phyloP scores from a whole-genome alignment of 2,329 filamentous ascomycete genomes.

The Mollisia scopiformis region DNA sequence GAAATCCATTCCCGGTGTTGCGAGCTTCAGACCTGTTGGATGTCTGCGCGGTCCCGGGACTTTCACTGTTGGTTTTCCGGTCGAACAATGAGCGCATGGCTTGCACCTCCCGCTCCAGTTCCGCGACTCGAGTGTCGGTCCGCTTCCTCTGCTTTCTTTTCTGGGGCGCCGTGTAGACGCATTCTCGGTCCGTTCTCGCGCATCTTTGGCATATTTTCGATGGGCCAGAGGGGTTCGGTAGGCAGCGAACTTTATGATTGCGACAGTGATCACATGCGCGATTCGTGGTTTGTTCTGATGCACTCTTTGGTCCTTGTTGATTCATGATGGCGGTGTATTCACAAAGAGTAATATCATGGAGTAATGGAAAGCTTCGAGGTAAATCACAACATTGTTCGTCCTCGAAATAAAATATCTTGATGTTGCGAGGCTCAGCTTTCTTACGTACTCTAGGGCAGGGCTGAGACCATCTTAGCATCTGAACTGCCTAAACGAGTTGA shows the following conservation, averaged over 20 bases:
- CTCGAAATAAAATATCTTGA: neutral
- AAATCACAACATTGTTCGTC: neutral
- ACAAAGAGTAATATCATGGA: neutral
- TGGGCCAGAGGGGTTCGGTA: constrained; percentile 29
- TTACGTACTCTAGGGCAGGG: neutral
- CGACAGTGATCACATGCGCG: constrained; percentile 43
- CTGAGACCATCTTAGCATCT: neutral
- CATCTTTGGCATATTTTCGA: constrained; percentile 39
- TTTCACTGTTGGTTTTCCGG: constrained; percentile 7
- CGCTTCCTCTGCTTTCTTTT: constrained; percentile 43
- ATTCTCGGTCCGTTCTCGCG: constrained; percentile 37
- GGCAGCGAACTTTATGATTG: constrained; percentile 43
- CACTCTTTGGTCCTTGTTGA: neutral
- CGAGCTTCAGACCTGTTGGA: neutral
- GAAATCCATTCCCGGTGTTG: neutral
- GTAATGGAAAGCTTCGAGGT: neutral
- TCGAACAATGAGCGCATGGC: constrained; percentile 41
- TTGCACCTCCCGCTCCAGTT: constrained; percentile 43
- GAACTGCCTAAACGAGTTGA: neutral
- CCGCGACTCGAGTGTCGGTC: constrained; percentile 44
- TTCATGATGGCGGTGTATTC: constrained; percentile 8
- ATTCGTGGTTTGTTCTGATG: constrained; percentile 26
- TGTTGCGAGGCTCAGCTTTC: neutral
- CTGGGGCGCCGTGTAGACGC: constrained; percentile 40
- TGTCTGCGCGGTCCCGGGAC: neutral